Conservation (phyloP, 345 rosid genomes). For the Kandelia obovata region DNA sequence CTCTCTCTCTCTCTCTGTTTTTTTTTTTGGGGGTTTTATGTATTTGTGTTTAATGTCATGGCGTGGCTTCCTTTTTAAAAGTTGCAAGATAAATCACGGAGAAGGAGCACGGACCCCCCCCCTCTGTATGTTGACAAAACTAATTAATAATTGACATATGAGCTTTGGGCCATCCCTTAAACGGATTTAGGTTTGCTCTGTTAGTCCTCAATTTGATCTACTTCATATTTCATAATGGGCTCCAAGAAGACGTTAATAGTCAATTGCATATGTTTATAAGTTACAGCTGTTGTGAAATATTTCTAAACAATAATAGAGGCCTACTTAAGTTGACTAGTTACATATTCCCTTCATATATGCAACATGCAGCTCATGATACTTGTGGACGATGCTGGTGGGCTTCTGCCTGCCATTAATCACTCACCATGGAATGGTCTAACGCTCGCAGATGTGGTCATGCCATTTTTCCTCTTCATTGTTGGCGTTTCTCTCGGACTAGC, state of each 20-base stretch:
- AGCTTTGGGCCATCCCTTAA: too few species aligned
- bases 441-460: slow-evolving; percentile 90
- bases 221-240: too few species aligned
- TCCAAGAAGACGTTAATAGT: too few species aligned
- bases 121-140: too few species aligned
- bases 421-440: slow-evolving; percentile 91
- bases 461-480: slow-evolving; percentile 85
- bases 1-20: not conserved
- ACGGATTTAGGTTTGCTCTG: too few species aligned
- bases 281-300: not conserved
- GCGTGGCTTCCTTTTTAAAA: too few species aligned
- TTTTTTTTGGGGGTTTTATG: not conserved
- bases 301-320: too few species aligned
- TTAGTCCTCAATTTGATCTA: too few species aligned
- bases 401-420: slow-evolving; percentile 76
- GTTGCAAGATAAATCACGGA: too few species aligned
- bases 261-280: too few species aligned
- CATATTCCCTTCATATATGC: not conserved
- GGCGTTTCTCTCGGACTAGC: slow-evolving; percentile 75
- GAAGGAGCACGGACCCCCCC: too few species aligned
- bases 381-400: slow-evolving; percentile 79
- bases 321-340: not conserved
- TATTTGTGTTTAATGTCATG: not conserved
- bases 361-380: slow-evolving; percentile 82
- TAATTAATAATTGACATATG: too few species aligned